These are phyloP conservation scores for Russula emetica DNA, from an alignment of 768 basidiomycete species.

Conservation along the genomic window DNA sequence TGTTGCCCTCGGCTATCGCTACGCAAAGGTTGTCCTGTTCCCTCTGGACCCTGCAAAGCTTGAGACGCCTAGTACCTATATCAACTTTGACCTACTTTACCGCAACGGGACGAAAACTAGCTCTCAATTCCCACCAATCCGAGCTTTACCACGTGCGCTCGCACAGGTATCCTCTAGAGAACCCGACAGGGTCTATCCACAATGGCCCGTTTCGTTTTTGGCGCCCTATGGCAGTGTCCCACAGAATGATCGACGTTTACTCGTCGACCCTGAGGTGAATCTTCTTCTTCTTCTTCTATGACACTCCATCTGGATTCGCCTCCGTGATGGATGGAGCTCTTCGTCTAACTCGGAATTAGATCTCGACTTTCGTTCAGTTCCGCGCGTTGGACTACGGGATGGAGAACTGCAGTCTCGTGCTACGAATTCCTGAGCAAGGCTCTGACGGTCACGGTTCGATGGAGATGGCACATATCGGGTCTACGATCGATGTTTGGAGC, in stretches of 20 bases:
- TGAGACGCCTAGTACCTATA: conserved; percentile 11
- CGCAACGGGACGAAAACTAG: conserved; percentile 15
- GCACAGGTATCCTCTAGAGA: conserved; percentile 9
- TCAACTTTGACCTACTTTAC: conserved; percentile 18
- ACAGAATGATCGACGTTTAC: conserved; percentile 9
- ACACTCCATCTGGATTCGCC: background rate
- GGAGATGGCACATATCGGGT: conserved; percentile 4
- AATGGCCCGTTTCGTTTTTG: conserved; percentile 17
- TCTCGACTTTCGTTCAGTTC: conserved; percentile 16
- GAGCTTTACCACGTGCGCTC: conserved; percentile 2
- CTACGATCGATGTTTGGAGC: conserved; percentile 3
- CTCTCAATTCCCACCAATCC: background rate
- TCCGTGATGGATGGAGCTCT: too few species aligned
- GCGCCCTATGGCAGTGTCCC: conserved; percentile 12
- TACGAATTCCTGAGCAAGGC: background rate
- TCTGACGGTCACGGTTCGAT: background rate
- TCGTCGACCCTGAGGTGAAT: conserved; percentile 8
- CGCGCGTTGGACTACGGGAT: conserved; percentile 9
- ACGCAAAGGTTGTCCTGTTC: background rate
- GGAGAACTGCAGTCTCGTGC: conserved; percentile 8
- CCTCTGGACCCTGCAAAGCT: background rate
- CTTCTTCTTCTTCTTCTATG: background rate
- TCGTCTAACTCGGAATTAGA: background rate
- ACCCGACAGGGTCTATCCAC: conserved; percentile 12
- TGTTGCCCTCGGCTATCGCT: conserved; percentile 14